These are phyloP conservation scores for Ceratobasidium sp. DNA, from an alignment of 1,284 basidiomycete species.

Conservation along the genomic window DNA sequence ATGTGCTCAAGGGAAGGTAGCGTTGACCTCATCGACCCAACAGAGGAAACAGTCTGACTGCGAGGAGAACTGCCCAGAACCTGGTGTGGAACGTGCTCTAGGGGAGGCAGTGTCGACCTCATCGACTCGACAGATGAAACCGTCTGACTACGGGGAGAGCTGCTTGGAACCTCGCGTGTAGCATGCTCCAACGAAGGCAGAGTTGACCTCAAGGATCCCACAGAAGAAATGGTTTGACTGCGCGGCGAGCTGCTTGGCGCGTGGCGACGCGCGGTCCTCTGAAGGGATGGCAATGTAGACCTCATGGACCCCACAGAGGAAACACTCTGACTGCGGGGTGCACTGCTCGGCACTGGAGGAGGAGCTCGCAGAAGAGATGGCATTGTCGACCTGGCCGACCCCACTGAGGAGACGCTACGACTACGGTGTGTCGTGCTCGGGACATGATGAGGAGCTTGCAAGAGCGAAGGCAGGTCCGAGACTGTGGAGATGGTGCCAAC, in stretches of 20 bases:
- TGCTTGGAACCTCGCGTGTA: constrained; percentile 18
- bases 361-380: constrained; percentile 25
- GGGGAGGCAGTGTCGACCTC: neutral
- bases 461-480: constrained; percentile 13
- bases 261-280: neutral
- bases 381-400: neutral
- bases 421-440: constrained; percentile 13
- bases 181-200: constrained; percentile 5
- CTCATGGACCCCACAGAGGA: constrained; percentile 15
- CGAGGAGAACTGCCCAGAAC: neutral
- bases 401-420: constrained; percentile 2
- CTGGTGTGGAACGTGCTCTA: neutral
- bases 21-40: neutral
- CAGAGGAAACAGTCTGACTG: constrained; percentile 5
- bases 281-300: neutral
- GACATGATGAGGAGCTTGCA: constrained; percentile 29
- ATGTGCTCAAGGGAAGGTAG: no score
- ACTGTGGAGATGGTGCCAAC: constrained; percentile 11
- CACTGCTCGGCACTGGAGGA: neutral
- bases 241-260: constrained; percentile 18
- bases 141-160: neutral
- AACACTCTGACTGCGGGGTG: neutral
- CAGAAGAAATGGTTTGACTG: constrained; percentile 7
- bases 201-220: neutral
- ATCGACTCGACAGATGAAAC: constrained; percentile 1